Conservation (phyloP, 1,284 basidiomycete species). For the Papiliotrema nemorosa region DNA sequence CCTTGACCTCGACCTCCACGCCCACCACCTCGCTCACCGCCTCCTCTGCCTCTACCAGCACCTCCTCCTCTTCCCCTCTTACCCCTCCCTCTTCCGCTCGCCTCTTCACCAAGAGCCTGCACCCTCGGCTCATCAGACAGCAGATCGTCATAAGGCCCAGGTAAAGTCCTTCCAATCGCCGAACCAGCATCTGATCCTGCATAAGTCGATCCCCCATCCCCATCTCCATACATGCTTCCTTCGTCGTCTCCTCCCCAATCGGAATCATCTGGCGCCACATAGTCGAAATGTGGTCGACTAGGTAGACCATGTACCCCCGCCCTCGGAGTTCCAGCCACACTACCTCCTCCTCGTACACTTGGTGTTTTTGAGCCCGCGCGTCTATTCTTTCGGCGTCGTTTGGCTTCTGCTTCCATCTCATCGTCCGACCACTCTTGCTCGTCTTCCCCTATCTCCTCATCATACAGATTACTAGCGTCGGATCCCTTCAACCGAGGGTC, state of each 20-base stretch:
- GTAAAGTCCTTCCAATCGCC: constrained; percentile 18
- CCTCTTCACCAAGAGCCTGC: neutral
- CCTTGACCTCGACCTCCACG: constrained; percentile 14
- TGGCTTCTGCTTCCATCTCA: constrained; percentile 54
- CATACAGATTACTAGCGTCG: constrained; percentile 56
- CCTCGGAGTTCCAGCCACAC: neutral
- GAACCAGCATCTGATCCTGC: constrained; percentile 23
- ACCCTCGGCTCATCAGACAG: neutral
- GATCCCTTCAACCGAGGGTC: constrained; percentile 52
- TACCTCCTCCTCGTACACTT: neutral
- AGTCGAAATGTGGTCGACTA: constrained; percentile 39
- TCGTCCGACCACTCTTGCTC: constrained; percentile 58
- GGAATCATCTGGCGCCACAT: constrained; percentile 21
- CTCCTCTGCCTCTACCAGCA: constrained; percentile 16
- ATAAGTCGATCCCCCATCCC: constrained; percentile 13
- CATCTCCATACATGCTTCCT: constrained; percentile 27
- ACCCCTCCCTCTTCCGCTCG: constrained; percentile 1
- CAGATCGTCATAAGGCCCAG: constrained; percentile 27
- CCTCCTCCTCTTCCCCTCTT: constrained; percentile 8
- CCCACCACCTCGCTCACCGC: constrained; percentile 10
- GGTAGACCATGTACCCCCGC: constrained; percentile 16
- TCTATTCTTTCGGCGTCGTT: constrained; percentile 42
- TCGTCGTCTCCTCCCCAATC: constrained; percentile 12
- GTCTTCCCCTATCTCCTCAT: constrained; percentile 56
- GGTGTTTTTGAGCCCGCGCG: neutral